Percentiles rank a stretch among this genome's conserved stretches.
These are phyloP conservation scores for Lodderomyces theae DNA, from an alignment of 1,139 yeast species.

Conservation along the genomic window DNA sequence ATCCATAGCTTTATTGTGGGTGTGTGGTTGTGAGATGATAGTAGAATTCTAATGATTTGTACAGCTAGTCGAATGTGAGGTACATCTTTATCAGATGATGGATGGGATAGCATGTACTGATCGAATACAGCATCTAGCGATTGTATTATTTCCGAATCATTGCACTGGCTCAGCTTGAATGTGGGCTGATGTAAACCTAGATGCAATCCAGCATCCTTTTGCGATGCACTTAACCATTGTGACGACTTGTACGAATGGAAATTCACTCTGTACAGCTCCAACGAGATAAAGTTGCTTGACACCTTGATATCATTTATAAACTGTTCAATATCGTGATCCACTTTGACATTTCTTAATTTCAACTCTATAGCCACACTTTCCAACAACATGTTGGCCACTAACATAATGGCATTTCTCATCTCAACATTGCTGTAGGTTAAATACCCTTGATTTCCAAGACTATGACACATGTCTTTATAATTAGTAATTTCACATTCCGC, in stretches of 20 bases:
- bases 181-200: not conserved
- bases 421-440: conserved; percentile 19
- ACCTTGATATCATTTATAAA: conserved; percentile 17
- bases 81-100: conserved; percentile 9
- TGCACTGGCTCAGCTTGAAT: conserved; percentile 10
- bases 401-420: conserved; percentile 21
- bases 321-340: conserved; percentile 3
- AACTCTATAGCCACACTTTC: conserved; percentile 27
- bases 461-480: conserved; percentile 10
- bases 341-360: conserved; percentile 17
- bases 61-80: conserved; percentile 25
- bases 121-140: conserved; percentile 19
- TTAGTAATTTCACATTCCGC: not conserved
- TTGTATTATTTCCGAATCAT: conserved; percentile 18
- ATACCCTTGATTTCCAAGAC: conserved; percentile 1
- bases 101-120: no score
- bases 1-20: conserved; percentile 27
- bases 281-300: conserved; percentile 21
- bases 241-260: conserved; percentile 28
- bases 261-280: conserved; percentile 12
- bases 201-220: conserved; percentile 12
- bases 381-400: conserved; percentile 17
- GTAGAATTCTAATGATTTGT: conserved; percentile 19
- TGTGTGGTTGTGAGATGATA: conserved; percentile 19
- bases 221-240: conserved; percentile 31